Evolutionary conservation across 257 asterid genomes (phyloP).

Genomic region (Henckelia pumila): DNA sequence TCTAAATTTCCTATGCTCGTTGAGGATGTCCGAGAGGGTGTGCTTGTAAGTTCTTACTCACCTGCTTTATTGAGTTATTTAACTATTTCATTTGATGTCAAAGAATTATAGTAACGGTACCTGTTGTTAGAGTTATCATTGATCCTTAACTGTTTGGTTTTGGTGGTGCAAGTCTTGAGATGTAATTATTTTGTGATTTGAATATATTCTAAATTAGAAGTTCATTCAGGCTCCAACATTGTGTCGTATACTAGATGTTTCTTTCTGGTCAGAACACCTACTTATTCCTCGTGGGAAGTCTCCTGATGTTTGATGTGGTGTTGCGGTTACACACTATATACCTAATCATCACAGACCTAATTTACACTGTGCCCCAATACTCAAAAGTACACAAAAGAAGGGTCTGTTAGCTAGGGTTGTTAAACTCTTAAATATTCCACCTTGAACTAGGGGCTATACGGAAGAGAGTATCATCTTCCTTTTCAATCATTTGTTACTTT

Average conservation of each 20-base stretch:
- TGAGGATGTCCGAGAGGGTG: constrained; percentile 88
- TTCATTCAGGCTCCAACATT: background rate
- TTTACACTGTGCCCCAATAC: background rate
- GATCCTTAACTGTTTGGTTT: background rate
- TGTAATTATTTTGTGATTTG: background rate
- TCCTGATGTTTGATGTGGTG: background rate
- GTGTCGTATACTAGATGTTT: background rate
- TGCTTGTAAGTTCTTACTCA: constrained; percentile 62
- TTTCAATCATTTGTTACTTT: background rate
- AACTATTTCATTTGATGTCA: constrained; percentile 4
- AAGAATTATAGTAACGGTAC: background rate
- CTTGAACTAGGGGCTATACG: background rate
- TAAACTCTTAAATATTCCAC: background rate
- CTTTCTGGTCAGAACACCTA: background rate
- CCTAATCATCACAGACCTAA: background rate
- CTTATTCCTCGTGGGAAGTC: background rate
- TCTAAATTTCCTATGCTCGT: constrained; percentile 85
- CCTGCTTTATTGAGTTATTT: constrained; percentile 7
- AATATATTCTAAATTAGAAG: background rate
- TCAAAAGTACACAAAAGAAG: background rate
- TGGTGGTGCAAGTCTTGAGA: background rate
- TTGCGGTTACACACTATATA: background rate
- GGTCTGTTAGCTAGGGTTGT: background rate
- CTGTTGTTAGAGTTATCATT: background rate
- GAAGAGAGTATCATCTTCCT: background rate